phyloP scores from a whole-genome alignment of 192 early-diverging fungal genomes.

The Entomortierella beljakovae region DNA sequence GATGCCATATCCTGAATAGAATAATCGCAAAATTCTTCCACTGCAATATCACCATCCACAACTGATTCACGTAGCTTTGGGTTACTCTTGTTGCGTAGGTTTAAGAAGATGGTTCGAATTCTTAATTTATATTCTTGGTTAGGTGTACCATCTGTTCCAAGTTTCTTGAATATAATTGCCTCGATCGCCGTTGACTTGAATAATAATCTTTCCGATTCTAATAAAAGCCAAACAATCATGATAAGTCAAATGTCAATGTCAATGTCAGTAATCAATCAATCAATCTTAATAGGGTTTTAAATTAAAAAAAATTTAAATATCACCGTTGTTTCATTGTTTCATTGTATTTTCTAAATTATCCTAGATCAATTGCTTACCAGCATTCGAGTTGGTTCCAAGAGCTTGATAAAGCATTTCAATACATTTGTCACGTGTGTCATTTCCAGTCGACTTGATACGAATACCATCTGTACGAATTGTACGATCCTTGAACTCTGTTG shows the following conservation, averaged over 20 bases:
- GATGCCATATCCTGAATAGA: slow-evolving; percentile 89
- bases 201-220: slow-evolving; percentile 66
- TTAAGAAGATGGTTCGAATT: slow-evolving; percentile 82
- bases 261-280: slow-evolving; percentile 37
- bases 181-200: slow-evolving; percentile 73
- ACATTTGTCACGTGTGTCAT: slow-evolving; percentile 78
- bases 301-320: neutral
- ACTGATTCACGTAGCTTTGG: slow-evolving; percentile 78
- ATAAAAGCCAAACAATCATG: neutral
- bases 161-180: slow-evolving; percentile 66
- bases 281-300: neutral
- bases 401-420: slow-evolving; percentile 87
- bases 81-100: slow-evolving; percentile 83
- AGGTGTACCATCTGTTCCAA: slow-evolving; percentile 42
- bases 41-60: slow-evolving; percentile 72
- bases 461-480: slow-evolving; percentile 72
- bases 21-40: slow-evolving; percentile 71
- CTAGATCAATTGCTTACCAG: slow-evolving; percentile 60
- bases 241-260: neutral
- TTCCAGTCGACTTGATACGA: slow-evolving; percentile 63
- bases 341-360: neutral
- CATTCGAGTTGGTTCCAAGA: slow-evolving; percentile 65
- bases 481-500: slow-evolving; percentile 61
- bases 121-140: slow-evolving; percentile 76
- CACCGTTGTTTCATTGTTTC: neutral